These are phyloP conservation scores for Xylariaceae sp. DNA, from an alignment of 2,329 filamentous ascomycete species.

Conservation along the genomic window DNA sequence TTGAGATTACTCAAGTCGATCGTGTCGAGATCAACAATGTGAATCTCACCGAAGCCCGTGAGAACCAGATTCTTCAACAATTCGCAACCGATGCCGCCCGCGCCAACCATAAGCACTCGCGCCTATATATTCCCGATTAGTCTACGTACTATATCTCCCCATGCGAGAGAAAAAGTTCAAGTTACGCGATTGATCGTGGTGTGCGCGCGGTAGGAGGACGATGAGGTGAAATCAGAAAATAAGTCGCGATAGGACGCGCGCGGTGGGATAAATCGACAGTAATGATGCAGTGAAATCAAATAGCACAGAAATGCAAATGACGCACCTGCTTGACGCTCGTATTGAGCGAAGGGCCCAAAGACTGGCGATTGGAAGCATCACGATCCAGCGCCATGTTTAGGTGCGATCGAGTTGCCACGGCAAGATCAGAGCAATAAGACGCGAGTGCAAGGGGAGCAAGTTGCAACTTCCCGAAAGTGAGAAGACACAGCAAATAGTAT, in stretches of 20 bases:
- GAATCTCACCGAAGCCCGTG: slow-evolving; percentile 84
- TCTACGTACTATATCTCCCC: slow-evolving; percentile 14
- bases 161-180: not conserved
- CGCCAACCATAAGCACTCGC: slow-evolving; percentile 87
- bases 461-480: not conserved
- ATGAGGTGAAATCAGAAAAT: not conserved
- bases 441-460: slow-evolving; percentile 23
- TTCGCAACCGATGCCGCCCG: slow-evolving; percentile 95
- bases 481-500: not conserved
- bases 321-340: slow-evolving; percentile 61
- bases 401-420: slow-evolving; percentile 24
- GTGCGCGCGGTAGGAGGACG: slow-evolving; percentile 6
- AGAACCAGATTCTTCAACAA: slow-evolving; percentile 94
- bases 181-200: not conserved
- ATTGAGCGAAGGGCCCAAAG: slow-evolving; percentile 61
- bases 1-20: slow-evolving; percentile 98
- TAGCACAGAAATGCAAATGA: slow-evolving; percentile 18
- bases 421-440: slow-evolving; percentile 14
- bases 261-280: not conserved
- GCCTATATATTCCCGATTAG: slow-evolving; percentile 52
- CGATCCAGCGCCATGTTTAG: slow-evolving; percentile 34
- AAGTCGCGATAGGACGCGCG: slow-evolving; percentile 11
- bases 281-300: slow-evolving; percentile 1
- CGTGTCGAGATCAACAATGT: slow-evolving; percentile 94
- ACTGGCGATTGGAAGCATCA: slow-evolving; percentile 57